Conservation (phyloP, 192 early-diverging fungal genomes). For the Coemansia sp. region DNA sequence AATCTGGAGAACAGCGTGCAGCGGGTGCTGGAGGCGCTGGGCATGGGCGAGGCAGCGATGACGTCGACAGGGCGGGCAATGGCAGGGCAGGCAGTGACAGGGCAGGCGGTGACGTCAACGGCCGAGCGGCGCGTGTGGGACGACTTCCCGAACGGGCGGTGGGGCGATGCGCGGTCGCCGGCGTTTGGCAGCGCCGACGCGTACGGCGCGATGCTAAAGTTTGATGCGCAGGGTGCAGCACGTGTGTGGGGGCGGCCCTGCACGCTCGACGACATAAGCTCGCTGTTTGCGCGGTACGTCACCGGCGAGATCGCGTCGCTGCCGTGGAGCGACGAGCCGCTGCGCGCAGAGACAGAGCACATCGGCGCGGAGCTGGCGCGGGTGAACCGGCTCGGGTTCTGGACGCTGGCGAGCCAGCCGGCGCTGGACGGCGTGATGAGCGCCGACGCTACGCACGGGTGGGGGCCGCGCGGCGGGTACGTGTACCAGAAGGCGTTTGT, state of each 20-base stretch:
- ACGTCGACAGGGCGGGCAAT: neutral
- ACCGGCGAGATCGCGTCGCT: constrained; percentile 68
- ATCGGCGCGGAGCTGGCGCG: constrained; percentile 69
- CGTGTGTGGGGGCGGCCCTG: constrained; percentile 78
- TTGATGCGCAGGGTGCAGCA: constrained; percentile 62
- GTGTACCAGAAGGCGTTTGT: constrained; percentile 99
- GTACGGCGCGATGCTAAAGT: constrained; percentile 81
- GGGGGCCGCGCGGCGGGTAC: constrained; percentile 96
- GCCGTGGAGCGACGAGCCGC: constrained; percentile 88
- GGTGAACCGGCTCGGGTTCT: constrained; percentile 77
- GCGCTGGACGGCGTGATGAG: constrained; percentile 86
- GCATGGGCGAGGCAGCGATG: constrained; percentile 1
- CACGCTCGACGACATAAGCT: constrained; percentile 60
- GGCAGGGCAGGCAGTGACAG: neutral
- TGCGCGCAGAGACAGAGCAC: constrained; percentile 68
- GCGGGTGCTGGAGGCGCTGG: constrained; percentile 69
- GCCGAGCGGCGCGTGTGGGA: constrained; percentile 61
- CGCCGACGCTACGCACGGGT: constrained; percentile 76
- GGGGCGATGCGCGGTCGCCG: constrained; percentile 95
- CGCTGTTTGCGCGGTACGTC: constrained; percentile 80
- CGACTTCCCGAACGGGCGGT: constrained; percentile 97
- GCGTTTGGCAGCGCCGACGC: constrained; percentile 77
- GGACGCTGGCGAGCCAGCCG: constrained; percentile 96
- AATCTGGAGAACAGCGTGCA: constrained; percentile 87
- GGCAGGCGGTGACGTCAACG: neutral